phyloP scores from a whole-genome alignment of 1,139 yeast genomes.

The Taphrina deformans region DNA sequence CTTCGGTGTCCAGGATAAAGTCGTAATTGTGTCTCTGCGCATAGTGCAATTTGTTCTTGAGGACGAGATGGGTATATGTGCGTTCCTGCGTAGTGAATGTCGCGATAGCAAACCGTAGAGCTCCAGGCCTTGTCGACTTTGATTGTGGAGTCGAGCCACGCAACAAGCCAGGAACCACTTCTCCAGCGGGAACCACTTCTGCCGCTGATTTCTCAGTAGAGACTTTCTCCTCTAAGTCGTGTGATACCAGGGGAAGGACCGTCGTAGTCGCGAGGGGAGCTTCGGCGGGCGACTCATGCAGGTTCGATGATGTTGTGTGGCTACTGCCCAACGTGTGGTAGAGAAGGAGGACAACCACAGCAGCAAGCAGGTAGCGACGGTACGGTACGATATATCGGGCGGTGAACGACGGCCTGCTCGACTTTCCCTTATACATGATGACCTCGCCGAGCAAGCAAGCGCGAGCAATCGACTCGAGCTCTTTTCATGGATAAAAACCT shows the following conservation, averaged over 20 bases:
- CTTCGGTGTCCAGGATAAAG: slow-evolving; percentile 2
- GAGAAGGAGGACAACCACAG: neutral
- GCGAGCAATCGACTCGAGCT: neutral
- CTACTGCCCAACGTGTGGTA: neutral
- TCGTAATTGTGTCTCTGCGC: neutral
- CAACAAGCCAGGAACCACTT: neutral
- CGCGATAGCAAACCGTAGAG: neutral
- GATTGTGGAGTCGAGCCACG: slow-evolving; percentile 1
- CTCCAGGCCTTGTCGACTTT: neutral
- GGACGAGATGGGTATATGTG: neutral
- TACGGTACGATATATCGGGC: neutral
- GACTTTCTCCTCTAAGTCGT: neutral
- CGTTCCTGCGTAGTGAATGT: slow-evolving; percentile 1
- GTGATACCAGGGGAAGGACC: neutral
- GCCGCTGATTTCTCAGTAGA: neutral
- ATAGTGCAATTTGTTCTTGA: neutral
- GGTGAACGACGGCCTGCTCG: neutral
- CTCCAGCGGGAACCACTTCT: neutral
- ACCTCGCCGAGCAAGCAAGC: neutral
- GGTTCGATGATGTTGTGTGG: neutral
- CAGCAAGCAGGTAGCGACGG: neutral
- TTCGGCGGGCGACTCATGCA: neutral
- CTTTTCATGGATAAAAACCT: neutral
- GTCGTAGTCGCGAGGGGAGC: neutral
- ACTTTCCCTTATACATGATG: neutral